Conservation (phyloP, 2,329 filamentous ascomycete genomes). For the Stachybotrys echinatus region DNA sequence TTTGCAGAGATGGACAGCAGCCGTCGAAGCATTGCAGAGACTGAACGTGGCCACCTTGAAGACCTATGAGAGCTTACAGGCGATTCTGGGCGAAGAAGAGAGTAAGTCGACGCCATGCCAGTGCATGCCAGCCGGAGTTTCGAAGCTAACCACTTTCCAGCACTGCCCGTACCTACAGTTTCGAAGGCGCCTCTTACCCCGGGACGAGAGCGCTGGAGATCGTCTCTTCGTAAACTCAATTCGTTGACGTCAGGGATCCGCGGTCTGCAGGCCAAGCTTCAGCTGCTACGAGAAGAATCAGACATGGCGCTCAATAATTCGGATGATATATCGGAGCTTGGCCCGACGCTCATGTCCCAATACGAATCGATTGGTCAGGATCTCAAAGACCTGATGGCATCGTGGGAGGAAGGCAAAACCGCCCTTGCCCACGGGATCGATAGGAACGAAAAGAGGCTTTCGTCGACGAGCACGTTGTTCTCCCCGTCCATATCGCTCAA, state of each 20-base stretch:
- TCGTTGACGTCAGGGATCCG: conserved; percentile 86
- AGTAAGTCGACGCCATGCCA: conserved; percentile 47
- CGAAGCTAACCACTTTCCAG: not conserved
- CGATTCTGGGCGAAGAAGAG: conserved; percentile 74
- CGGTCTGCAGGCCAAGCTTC: conserved; percentile 89
- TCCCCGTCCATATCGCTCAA: conserved; percentile 61
- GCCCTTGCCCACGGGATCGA: conserved; percentile 77
- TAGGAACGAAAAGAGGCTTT: conserved; percentile 67
- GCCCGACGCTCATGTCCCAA: conserved; percentile 73
- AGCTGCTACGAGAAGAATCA: conserved; percentile 84
- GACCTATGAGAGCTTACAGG: conserved; percentile 61
- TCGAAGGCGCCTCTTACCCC: conserved; percentile 61
- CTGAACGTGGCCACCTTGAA: conserved; percentile 57
- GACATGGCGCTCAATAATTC: conserved; percentile 72
- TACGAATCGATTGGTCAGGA: conserved; percentile 94
- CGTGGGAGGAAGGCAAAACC: conserved; percentile 85
- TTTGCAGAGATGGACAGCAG: conserved; percentile 71
- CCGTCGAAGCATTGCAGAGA: conserved; percentile 67
- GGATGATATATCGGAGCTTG: conserved; percentile 68
- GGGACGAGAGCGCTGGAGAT: conserved; percentile 76
- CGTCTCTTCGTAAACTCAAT: conserved; percentile 82
- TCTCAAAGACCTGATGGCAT: conserved; percentile 70
- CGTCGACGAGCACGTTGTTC: conserved; percentile 53
- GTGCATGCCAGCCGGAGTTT: not conserved
- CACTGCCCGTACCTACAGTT: conserved; percentile 46